Evolutionary conservation across 768 basidiomycete genomes (phyloP).

Genomic region (Gelatoporia subvermispora): DNA sequence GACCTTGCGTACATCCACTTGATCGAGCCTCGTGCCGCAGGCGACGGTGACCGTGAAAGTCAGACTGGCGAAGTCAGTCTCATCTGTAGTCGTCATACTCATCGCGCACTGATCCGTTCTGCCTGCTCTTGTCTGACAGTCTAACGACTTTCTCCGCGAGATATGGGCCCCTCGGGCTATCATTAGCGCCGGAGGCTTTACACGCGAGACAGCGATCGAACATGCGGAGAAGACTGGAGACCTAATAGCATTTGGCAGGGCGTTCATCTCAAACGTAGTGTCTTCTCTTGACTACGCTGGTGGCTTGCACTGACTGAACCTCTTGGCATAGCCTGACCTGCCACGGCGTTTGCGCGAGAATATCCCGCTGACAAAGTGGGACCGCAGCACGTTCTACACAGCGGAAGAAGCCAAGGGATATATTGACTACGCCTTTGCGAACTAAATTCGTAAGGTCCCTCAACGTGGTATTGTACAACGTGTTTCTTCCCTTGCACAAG

Average conservation of each 20-base stretch:
- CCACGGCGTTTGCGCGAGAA: slow-evolving; percentile 10
- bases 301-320: too few relatives aligned
- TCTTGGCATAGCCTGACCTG: slow-evolving; percentile 19
- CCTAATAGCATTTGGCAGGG: slow-evolving; percentile 19
- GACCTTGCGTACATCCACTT: slow-evolving; percentile 35
- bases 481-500: too few relatives aligned
- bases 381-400: not conserved
- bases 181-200: slow-evolving; percentile 20
- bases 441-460: not conserved
- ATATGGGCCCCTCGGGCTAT: slow-evolving; percentile 17
- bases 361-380: not conserved
- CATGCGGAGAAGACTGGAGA: slow-evolving; percentile 12
- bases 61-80: not conserved
- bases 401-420: slow-evolving; percentile 6
- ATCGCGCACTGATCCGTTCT: too few relatives aligned
- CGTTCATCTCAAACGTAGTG: slow-evolving; percentile 22
- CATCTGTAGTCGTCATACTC: too few relatives aligned
- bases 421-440: slow-evolving; percentile 12
- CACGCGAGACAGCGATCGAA: slow-evolving; percentile 15
- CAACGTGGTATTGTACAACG: too few relatives aligned
- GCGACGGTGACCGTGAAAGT: not conserved
- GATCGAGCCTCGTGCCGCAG: slow-evolving; percentile 20
- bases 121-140: too few relatives aligned
- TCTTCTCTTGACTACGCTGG: slow-evolving; percentile 12
- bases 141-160: slow-evolving; percentile 18